These are phyloP conservation scores for Alternaria conjuncta DNA, from an alignment of 2,329 filamentous ascomycete species.

Conservation along the genomic window DNA sequence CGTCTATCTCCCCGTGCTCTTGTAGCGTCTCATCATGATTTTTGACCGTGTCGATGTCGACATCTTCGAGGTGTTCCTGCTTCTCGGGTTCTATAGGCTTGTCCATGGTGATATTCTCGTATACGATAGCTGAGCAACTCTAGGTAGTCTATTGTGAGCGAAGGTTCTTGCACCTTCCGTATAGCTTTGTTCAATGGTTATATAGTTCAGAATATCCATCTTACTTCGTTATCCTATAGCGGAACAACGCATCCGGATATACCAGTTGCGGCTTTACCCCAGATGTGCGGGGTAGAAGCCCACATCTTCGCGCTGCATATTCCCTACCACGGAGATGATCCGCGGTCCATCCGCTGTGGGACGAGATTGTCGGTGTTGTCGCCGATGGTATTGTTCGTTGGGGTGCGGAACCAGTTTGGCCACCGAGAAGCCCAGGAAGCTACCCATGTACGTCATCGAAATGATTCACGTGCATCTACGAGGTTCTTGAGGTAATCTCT, in stretches of 20 bases:
- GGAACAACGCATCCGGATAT: neutral
- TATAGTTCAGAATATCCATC: neutral
- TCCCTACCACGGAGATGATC: neutral
- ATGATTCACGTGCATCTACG: neutral
- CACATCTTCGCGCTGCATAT: neutral
- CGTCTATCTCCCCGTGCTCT: neutral
- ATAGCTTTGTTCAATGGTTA: neutral
- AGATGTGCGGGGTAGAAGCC: constrained; percentile 2
- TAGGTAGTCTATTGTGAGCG: neutral
- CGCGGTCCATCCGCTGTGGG: neutral
- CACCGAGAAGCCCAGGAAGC: neutral
- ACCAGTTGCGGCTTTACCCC: constrained; percentile 1
- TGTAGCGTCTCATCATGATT: neutral
- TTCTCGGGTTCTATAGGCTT: neutral
- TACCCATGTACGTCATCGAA: neutral
- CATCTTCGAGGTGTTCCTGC: neutral
- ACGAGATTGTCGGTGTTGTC: neutral
- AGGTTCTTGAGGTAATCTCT: neutral
- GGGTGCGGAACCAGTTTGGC: neutral
- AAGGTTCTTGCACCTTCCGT: neutral
- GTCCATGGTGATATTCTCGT: neutral
- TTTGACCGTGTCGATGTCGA: neutral
- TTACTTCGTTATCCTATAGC: neutral
- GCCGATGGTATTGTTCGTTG: neutral
- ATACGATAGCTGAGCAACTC: neutral